A percentile compares a stretch with the other conserved stretches of the same genome.
These are phyloP conservation scores for Arthrobotrys entomopaga DNA, from an alignment of 2,329 filamentous ascomycete genomes.

Conservation along the genomic window DNA sequence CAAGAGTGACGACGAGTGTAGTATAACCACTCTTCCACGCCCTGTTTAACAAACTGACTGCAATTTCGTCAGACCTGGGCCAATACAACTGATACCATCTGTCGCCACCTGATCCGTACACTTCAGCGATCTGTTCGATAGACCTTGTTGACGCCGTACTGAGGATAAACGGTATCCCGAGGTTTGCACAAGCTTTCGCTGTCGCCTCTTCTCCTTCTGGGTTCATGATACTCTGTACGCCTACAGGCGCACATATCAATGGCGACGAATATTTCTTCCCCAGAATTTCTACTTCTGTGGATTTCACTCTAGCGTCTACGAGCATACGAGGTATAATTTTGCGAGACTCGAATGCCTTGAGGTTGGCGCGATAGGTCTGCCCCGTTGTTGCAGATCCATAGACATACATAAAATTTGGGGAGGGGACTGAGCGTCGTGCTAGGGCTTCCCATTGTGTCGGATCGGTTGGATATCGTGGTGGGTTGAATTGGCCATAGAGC, in stretches of 20 bases:
- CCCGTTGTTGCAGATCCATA: conserved; percentile 50
- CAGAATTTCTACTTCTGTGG: conserved; percentile 47
- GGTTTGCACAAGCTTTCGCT: conserved; percentile 70
- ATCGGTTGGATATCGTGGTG: conserved; percentile 46
- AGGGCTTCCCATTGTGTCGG: conserved; percentile 52
- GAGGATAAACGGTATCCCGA: conserved; percentile 73
- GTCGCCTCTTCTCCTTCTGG: conserved; percentile 72
- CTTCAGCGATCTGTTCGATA: conserved; percentile 74
- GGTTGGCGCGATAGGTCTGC: conserved; percentile 42
- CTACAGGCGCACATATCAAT: conserved; percentile 69
- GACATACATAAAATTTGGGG: conserved; percentile 50
- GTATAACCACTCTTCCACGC: conserved; percentile 72
- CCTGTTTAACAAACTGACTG: conserved; percentile 70
- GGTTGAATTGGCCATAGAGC: conserved; percentile 54
- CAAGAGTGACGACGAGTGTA: conserved; percentile 76
- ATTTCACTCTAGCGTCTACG: conserved; percentile 41
- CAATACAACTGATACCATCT: conserved; percentile 82
- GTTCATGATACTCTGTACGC: conserved; percentile 76
- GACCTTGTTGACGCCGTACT: conserved; percentile 71
- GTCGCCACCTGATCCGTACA: conserved; percentile 67
- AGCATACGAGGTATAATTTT: conserved; percentile 53
- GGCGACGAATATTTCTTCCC: conserved; percentile 52
- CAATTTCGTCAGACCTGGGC: conserved; percentile 74
- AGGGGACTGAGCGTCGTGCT: conserved; percentile 46
- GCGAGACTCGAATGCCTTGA: conserved; percentile 44